A percentile compares a stretch with the other conserved stretches of the same genome.
These are phyloP conservation scores for Laetiporus sulphureus DNA, from an alignment of 1,284 basidiomycete genomes.

Conservation along the genomic window DNA sequence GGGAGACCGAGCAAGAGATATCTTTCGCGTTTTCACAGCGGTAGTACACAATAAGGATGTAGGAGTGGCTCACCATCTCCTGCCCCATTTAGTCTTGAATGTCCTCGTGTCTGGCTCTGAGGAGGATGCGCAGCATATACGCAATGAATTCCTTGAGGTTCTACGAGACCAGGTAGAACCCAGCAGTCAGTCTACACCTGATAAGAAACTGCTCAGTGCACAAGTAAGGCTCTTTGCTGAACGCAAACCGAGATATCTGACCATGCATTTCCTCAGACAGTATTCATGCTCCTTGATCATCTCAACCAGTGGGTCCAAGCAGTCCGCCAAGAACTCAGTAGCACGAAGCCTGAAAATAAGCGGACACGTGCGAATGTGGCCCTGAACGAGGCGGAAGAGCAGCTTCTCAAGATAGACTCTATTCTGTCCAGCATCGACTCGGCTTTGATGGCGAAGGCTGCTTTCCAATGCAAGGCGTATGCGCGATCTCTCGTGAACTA, in stretches of 20 bases:
- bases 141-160: slow-evolving; percentile 75
- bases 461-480: slow-evolving; percentile 90
- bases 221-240: slow-evolving; percentile 50
- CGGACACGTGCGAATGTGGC: slow-evolving; percentile 34
- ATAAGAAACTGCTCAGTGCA: slow-evolving; percentile 82
- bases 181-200: slow-evolving; percentile 49
- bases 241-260: too few species aligned
- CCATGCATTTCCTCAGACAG: slow-evolving; percentile 66
- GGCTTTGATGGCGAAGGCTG: slow-evolving; percentile 88
- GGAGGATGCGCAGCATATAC: slow-evolving; percentile 60
- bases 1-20: slow-evolving; percentile 48
- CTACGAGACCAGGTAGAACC: slow-evolving; percentile 82
- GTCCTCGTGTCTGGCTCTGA: slow-evolving; percentile 75
- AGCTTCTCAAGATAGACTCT: slow-evolving; percentile 68
- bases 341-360: slow-evolving; percentile 44
- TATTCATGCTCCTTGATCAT: slow-evolving; percentile 95
- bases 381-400: slow-evolving; percentile 40
- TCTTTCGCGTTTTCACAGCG: slow-evolving; percentile 80
- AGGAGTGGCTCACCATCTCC: slow-evolving; percentile 81
- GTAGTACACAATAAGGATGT: slow-evolving; percentile 87
- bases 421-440: slow-evolving; percentile 82
- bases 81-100: slow-evolving; percentile 91
- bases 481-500: slow-evolving; percentile 94
- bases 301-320: slow-evolving; percentile 86
- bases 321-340: slow-evolving; percentile 50